phyloP scores from a whole-genome alignment of 305 asterid genomes.

The Solanum hybrid region DNA sequence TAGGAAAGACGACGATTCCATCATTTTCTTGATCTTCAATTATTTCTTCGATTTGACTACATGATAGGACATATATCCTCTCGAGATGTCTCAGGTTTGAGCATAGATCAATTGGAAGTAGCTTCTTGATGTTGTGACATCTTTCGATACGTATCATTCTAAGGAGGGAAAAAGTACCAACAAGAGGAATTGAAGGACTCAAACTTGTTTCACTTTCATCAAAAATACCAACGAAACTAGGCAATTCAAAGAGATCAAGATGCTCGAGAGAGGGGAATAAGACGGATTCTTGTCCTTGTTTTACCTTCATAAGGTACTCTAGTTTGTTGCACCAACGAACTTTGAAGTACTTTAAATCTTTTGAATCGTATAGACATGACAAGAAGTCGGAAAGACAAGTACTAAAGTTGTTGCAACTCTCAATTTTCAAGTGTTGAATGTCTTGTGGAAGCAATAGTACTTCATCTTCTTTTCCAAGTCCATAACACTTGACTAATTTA shows the following conservation, averaged over 20 bases:
- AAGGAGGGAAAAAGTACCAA: conserved; percentile 14
- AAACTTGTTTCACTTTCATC: neutral
- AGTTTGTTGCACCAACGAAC: conserved; percentile 10
- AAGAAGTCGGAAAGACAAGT: conserved; percentile 5
- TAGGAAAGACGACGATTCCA: conserved; percentile 1
- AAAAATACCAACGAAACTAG: conserved; percentile 10
- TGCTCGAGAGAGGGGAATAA: conserved; percentile 8
- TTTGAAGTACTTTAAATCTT: conserved; percentile 14
- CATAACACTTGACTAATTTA: conserved; percentile 4
- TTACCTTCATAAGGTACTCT: conserved; percentile 7
- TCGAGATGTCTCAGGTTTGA: conserved; percentile 8
- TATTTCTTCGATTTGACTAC: conserved; percentile 17
- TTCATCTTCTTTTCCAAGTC: conserved; percentile 12
- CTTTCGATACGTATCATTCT: conserved; percentile 14
- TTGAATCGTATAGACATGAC: conserved; percentile 10
- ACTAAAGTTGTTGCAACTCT: conserved; percentile 10
- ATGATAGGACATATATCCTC: conserved; percentile 16
- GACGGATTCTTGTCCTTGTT: conserved; percentile 3
- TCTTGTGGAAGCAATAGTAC: conserved; percentile 12
- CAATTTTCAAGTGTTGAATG: conserved; percentile 16
- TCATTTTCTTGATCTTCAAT: neutral
- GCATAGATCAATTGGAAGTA: conserved; percentile 5
- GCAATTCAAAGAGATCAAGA: conserved; percentile 8
- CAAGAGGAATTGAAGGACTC: neutral
- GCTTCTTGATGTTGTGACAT: conserved; percentile 15